Base-by-base conservation (phyloP, 2,329 filamentous ascomycete genomes). In the Stagonosporopsis tanaceti region DNA sequence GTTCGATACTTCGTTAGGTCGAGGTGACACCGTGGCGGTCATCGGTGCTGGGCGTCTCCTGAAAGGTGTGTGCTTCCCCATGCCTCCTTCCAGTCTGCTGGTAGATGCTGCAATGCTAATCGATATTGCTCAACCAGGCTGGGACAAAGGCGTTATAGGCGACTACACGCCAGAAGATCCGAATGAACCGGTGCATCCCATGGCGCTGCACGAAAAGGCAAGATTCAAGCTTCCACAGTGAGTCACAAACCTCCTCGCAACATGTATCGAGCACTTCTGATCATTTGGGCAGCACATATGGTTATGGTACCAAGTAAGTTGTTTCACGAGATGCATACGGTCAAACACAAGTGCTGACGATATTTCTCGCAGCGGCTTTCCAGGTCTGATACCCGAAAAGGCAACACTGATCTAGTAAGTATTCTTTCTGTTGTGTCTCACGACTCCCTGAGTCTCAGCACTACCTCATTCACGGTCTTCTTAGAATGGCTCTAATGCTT, bases 141-240 rank as follows among this genome's bases (percentile, higher is more conserved):
- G 81, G 81, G 81, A 83, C 64, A 79, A 97, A 79, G 93, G 90
- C 65, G 93, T 98, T 50, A 66, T 81, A 47, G 75, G 67, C 53
- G 71, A 68, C 25, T 53, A 53, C n/a, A 42, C 35, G 6, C 24
- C 48, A 8, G 15, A 38, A 9, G 27, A 35, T 12, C 41, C 32
- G 28, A 38, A 68, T 66, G 40, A 58, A 47, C n/a, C 59, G 46
- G 47, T 50, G 57, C 37, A 27, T 3, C 82, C 87, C 74, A 97
- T 99, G 94, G 89, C 89, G 75, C 82, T 96, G 57, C 93, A 94
- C 76, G 94, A 98, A 85, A 94, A 91, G 82, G 89, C 92, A 51
- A 91, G 87, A 48, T 84, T 99, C 64, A 89, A 88, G 66, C 97
- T 98, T 74, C 85, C 88, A 62, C 83, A 85, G 89, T 93, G 84